A percentile compares a stretch with the other conserved stretches of the same genome.
These are phyloP conservation scores for Selaginella moellendorffii DNA, from an alignment of 75 land plant genomes.

Conservation along the genomic window DNA sequence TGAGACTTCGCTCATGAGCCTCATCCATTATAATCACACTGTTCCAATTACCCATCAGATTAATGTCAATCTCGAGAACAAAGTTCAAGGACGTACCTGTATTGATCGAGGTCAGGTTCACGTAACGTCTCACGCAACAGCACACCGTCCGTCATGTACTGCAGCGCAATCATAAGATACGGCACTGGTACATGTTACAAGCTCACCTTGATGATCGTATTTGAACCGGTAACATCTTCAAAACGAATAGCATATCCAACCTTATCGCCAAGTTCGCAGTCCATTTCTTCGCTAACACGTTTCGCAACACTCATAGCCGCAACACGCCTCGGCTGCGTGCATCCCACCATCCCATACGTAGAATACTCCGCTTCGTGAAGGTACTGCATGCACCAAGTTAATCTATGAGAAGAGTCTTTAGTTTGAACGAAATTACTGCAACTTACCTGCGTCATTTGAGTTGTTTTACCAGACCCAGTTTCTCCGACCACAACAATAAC, in stretches of 20 bases:
- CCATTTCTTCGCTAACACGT: conserved; percentile 96
- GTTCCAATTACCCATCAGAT: conserved; percentile 6
- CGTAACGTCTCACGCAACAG: conserved; percentile 90
- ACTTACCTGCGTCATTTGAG: conserved; percentile 91
- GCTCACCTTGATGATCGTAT: conserved; percentile 80
- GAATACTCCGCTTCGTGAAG: conserved; percentile 87
- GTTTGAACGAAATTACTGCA: neutral
- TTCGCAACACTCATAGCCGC: conserved; percentile 99
- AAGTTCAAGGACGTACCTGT: conserved; percentile 44
- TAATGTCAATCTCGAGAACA: neutral
- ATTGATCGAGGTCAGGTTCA: conserved; percentile 93
- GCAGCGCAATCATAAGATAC: conserved; percentile 24
- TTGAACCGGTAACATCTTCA: conserved; percentile 94
- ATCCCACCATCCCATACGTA: conserved; percentile 69
- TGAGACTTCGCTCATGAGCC: conserved; percentile 94
- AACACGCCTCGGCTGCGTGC: conserved; percentile 96
- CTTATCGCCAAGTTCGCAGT: conserved; percentile 74
- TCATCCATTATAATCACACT: conserved; percentile 95
- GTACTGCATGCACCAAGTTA: conserved; percentile 37
- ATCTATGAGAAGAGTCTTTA: neutral
- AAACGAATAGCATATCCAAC: conserved; percentile 99
- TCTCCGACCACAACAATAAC: conserved; percentile 94
- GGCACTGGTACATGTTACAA: conserved; percentile 3
- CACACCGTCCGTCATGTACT: conserved; percentile 99
- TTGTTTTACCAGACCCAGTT: conserved; percentile 98